phyloP scores from a whole-genome alignment of 768 basidiomycete genomes.

The Amanita thiersii region DNA sequence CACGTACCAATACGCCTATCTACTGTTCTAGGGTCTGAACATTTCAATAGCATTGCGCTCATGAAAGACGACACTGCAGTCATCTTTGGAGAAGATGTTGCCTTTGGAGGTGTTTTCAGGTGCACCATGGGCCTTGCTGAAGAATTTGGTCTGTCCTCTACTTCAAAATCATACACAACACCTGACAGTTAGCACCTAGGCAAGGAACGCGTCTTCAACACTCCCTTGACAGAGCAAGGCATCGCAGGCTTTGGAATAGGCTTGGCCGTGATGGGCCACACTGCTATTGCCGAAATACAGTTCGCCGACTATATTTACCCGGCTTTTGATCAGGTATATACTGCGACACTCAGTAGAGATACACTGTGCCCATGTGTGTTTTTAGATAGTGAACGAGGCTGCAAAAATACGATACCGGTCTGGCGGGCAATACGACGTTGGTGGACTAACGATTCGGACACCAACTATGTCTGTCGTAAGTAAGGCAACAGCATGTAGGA shows the following conservation, averaged over 20 bases:
- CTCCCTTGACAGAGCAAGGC: constrained; percentile 86
- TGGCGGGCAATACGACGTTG: constrained; percentile 77
- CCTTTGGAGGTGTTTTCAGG: constrained; percentile 91
- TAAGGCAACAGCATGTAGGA: constrained; percentile 7
- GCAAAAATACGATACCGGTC: constrained; percentile 90
- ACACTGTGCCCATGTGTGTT: constrained; percentile 3
- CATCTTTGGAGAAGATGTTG: constrained; percentile 88
- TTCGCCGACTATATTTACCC: constrained; percentile 90
- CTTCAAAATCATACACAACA: too few species aligned
- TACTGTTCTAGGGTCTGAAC: not conserved
- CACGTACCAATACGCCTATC: not conserved
- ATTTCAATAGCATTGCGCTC: constrained; percentile 56
- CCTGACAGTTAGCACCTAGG: too few species aligned
- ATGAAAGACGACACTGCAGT: constrained; percentile 81
- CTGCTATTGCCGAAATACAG: constrained; percentile 91
- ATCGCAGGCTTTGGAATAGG: constrained; percentile 95
- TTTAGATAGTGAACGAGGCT: constrained; percentile 86
- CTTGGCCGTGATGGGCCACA: constrained; percentile 87
- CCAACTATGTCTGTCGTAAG: constrained; percentile 85
- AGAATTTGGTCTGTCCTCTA: constrained; percentile 65
- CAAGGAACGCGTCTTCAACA: constrained; percentile 91
- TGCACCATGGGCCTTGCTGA: constrained; percentile 93
- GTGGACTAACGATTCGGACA: constrained; percentile 72
- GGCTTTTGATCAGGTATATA: constrained; percentile 80
- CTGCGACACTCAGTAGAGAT: not conserved